A percentile compares a stretch with the other conserved stretches of the same genome.
These are phyloP conservation scores for Dactylellina cionopaga DNA, from an alignment of 2,329 filamentous ascomycete species.

Conservation along the genomic window DNA sequence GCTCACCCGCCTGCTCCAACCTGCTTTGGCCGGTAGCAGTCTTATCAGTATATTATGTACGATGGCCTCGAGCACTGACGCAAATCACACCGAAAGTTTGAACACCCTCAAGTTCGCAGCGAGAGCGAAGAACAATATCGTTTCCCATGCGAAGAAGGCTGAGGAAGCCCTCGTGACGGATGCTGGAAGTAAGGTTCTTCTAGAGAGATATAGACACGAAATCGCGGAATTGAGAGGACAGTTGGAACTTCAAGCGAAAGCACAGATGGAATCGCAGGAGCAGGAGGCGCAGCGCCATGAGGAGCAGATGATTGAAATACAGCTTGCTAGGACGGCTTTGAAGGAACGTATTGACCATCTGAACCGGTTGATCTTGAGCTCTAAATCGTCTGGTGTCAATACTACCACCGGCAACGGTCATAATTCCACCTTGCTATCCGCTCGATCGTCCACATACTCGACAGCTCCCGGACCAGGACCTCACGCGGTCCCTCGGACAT, in stretches of 20 bases:
- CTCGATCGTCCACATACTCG: slow-evolving; percentile 65
- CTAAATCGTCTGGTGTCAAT: slow-evolving; percentile 95
- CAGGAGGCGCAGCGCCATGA: slow-evolving; percentile 88
- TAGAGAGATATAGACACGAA: slow-evolving; percentile 93
- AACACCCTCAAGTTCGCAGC: slow-evolving; percentile 98
- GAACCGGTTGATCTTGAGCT: slow-evolving; percentile 92
- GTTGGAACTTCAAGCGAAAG: slow-evolving; percentile 78
- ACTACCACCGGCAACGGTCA: slow-evolving; percentile 69
- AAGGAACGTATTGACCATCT: slow-evolving; percentile 98
- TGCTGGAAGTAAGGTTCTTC: slow-evolving; percentile 82
- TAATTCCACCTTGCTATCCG: slow-evolving; percentile 32
- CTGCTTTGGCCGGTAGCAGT: slow-evolving; percentile 89
- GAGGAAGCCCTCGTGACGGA: slow-evolving; percentile 86
- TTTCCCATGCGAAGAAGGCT: slow-evolving; percentile 94
- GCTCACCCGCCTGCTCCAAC: slow-evolving; percentile 89
- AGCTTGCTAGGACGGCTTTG: slow-evolving; percentile 90
- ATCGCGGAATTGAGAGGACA: slow-evolving; percentile 83
- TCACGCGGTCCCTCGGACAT: slow-evolving; percentile 63
- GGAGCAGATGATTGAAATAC: slow-evolving; percentile 98
- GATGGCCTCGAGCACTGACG: slow-evolving; percentile 69
- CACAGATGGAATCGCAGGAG: slow-evolving; percentile 78
- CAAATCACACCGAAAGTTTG: slow-evolving; percentile 73
- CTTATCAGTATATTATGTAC: slow-evolving; percentile 98
- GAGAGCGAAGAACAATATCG: slow-evolving; percentile 95
- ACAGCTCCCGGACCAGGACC: slow-evolving; percentile 71